Percentiles rank a stretch among this genome's conserved stretches.
phyloP scores from a whole-genome alignment of 1,139 yeast species.

The Diutina ranongensis region DNA sequence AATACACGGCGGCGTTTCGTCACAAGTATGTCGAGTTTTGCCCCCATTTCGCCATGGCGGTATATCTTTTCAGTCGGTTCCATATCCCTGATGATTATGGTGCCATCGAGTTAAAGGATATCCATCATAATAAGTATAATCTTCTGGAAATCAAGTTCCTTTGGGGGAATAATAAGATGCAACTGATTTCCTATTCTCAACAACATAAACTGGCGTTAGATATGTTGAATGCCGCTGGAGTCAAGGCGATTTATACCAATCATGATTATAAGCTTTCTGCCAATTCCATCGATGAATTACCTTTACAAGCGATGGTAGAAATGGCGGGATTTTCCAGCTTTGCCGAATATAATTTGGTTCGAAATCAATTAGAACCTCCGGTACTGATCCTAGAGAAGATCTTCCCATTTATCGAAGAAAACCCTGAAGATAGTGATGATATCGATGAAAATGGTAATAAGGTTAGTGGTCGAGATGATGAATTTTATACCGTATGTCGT shows the following conservation, averaged over 20 bases:
- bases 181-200: slow-evolving; percentile 18
- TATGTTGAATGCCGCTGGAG: slow-evolving; percentile 15
- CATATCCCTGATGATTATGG: slow-evolving; percentile 23
- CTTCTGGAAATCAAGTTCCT: slow-evolving; percentile 12
- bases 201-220: slow-evolving; percentile 19
- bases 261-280: slow-evolving; percentile 13
- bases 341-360: slow-evolving; percentile 13
- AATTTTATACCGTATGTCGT: slow-evolving; percentile 9
- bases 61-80: slow-evolving; percentile 20
- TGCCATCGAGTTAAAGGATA: slow-evolving; percentile 5
- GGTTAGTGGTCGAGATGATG: neutral
- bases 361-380: slow-evolving; percentile 21
- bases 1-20: slow-evolving; percentile 16
- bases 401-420: slow-evolving; percentile 21
- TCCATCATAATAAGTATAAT: neutral
- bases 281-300: slow-evolving; percentile 10
- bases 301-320: slow-evolving; percentile 11
- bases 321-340: slow-evolving; percentile 18
- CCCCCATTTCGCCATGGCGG: slow-evolving; percentile 20
- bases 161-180: slow-evolving; percentile 17
- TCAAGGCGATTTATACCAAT: slow-evolving; percentile 14
- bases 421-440: too few relatives aligned
- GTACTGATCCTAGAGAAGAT: slow-evolving; percentile 16
- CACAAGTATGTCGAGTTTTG: slow-evolving; percentile 20
- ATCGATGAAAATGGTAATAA: neutral